A percentile compares a stretch with the other conserved stretches of the same genome.
phyloP scores from a whole-genome alignment of 2,329 filamentous ascomycete genomes.

The Paecilomyces dactylethromorphus region DNA sequence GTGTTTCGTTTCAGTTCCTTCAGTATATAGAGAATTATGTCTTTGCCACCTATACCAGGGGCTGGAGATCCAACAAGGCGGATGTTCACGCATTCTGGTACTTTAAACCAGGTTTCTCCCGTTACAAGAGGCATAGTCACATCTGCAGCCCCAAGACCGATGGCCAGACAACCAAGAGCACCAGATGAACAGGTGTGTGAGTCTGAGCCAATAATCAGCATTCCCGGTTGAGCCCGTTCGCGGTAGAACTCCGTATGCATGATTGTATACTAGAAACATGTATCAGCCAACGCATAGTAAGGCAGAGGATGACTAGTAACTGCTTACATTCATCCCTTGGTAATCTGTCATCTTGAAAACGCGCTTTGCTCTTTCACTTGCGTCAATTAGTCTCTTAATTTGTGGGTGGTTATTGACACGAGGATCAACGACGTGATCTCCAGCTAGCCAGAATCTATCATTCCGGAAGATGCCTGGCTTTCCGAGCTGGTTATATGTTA shows the following conservation, averaged over 20 bases:
- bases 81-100: slow-evolving; percentile 39
- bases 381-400: slow-evolving; percentile 30
- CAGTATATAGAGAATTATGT: slow-evolving; percentile 41
- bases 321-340: slow-evolving; percentile 29
- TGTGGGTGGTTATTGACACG: slow-evolving; percentile 30
- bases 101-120: slow-evolving; percentile 43
- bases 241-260: slow-evolving; percentile 44
- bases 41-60: slow-evolving; percentile 39
- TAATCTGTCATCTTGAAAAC: slow-evolving; percentile 42
- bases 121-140: slow-evolving; percentile 40
- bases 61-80: slow-evolving; percentile 30
- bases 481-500: slow-evolving; percentile 34
- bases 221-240: slow-evolving; percentile 39
- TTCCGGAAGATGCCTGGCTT: slow-evolving; percentile 42
- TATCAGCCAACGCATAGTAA: slow-evolving; percentile 3
- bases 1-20: slow-evolving; percentile 41
- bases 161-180: slow-evolving; percentile 33
- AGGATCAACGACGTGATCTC: slow-evolving; percentile 45
- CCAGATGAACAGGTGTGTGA: slow-evolving; percentile 44
- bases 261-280: slow-evolving; percentile 26
- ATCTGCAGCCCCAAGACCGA: slow-evolving; percentile 43
- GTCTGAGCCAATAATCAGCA: slow-evolving; percentile 39
- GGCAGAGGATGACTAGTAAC: no score
- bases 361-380: slow-evolving; percentile 29
- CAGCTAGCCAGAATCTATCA: slow-evolving; percentile 46